Conservation (phyloP, 1,139 yeast genomes). For the Candida glucosophila region DNA sequence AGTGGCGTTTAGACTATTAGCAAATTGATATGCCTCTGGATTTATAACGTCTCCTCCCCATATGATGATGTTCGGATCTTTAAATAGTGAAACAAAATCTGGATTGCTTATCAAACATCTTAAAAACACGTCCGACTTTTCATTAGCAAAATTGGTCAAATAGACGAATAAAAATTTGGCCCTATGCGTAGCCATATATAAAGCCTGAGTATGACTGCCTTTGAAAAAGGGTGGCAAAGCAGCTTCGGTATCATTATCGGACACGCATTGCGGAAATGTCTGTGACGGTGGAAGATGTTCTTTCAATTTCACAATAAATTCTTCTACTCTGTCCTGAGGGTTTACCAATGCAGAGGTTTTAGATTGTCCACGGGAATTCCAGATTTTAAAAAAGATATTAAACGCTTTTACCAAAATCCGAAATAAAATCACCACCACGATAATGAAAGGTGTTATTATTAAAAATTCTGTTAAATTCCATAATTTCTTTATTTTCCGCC, state of each 20-base stretch:
- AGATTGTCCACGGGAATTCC: too few species aligned
- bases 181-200: slow-evolving; percentile 56
- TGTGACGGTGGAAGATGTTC: slow-evolving; percentile 22
- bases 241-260: too few species aligned
- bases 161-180: slow-evolving; percentile 68
- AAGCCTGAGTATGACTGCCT: slow-evolving; percentile 73
- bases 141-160: slow-evolving; percentile 67
- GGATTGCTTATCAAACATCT: slow-evolving; percentile 48
- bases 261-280: too few species aligned
- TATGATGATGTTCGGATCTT: slow-evolving; percentile 43
- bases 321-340: slow-evolving; percentile 27
- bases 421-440: slow-evolving; percentile 15
- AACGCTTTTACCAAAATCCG: slow-evolving; percentile 17
- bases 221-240: slow-evolving; percentile 45
- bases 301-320: slow-evolving; percentile 27
- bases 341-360: slow-evolving; percentile 9
- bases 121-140: slow-evolving; percentile 48
- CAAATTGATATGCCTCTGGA: slow-evolving; percentile 79
- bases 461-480: slow-evolving; percentile 14
- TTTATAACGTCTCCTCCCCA: slow-evolving; percentile 88
- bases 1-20: slow-evolving; percentile 65
- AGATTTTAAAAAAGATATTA: slow-evolving; percentile 20
- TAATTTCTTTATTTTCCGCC: slow-evolving; percentile 6
- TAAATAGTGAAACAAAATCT: slow-evolving; percentile 41
- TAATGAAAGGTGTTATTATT: slow-evolving; percentile 21